phyloP scores from a whole-genome alignment of 1,139 yeast species.

The Lodderomyces jiufengensis region DNA sequence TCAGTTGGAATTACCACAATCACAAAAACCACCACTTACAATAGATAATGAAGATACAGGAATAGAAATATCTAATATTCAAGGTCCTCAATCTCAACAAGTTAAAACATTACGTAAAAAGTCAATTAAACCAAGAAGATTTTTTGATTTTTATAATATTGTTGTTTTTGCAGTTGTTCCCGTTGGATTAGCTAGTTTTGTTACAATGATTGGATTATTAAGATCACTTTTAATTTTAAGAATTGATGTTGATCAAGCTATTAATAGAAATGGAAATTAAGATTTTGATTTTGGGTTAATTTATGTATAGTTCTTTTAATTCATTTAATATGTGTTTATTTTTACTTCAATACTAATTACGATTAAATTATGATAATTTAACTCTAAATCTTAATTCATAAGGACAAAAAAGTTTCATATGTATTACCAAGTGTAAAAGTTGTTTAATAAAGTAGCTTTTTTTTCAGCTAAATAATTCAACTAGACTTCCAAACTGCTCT shows the following conservation, averaged over 20 bases:
- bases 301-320: too few species aligned
- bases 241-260: slow-evolving; percentile 54
- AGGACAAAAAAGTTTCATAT: too few species aligned
- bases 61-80: background rate
- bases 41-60: background rate
- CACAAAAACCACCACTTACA: too few species aligned
- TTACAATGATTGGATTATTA: slow-evolving; percentile 82
- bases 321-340: too few species aligned
- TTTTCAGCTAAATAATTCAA: too few species aligned
- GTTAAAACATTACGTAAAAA: background rate
- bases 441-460: too few species aligned
- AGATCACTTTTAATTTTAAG: slow-evolving; percentile 73
- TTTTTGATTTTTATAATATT: slow-evolving; percentile 77
- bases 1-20: slow-evolving; percentile 36
- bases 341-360: too few species aligned
- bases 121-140: slow-evolving; percentile 43
- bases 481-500: too few species aligned
- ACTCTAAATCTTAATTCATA: too few species aligned
- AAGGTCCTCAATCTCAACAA: background rate
- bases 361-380: too few species aligned
- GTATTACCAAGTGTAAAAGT: too few species aligned
- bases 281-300: too few species aligned
- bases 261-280: background rate
- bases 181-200: slow-evolving; percentile 88
- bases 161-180: slow-evolving; percentile 97